Conservation (phyloP, 2,329 filamentous ascomycete species). For the Colletotrichum simmondsii region DNA sequence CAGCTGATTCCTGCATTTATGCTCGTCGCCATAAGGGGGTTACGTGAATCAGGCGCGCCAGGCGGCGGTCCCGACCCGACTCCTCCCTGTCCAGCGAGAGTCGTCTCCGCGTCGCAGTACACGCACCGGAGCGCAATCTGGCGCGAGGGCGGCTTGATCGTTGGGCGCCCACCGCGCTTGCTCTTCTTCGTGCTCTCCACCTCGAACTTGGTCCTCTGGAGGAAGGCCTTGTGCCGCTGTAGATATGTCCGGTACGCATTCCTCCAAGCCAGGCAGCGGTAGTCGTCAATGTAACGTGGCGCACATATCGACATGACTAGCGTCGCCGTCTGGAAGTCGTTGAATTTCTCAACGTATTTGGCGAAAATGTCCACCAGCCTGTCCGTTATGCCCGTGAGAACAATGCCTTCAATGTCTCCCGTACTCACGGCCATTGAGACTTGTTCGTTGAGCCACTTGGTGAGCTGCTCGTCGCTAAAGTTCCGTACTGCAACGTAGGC, state of each 20-base stretch:
- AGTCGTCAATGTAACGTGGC: constrained; percentile 81
- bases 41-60: constrained; percentile 48
- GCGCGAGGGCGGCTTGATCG: constrained; percentile 71
- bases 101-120: constrained; percentile 76
- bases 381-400: constrained; percentile 82
- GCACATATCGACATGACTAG: constrained; percentile 79
- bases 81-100: constrained; percentile 31
- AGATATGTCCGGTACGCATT: constrained; percentile 77
- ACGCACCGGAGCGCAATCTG: constrained; percentile 82
- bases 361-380: constrained; percentile 79
- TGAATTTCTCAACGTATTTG: constrained; percentile 78
- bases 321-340: constrained; percentile 83
- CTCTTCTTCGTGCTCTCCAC: constrained; percentile 79
- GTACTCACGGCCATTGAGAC: constrained; percentile 69
- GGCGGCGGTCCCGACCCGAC: constrained; percentile 29
- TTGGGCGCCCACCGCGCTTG: constrained; percentile 71
- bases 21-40: constrained; percentile 67
- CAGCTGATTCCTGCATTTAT: constrained; percentile 72
- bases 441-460: constrained; percentile 75
- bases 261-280: constrained; percentile 80
- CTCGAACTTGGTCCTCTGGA: constrained; percentile 81
- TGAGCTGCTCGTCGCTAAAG: constrained; percentile 70
- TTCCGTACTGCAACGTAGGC: constrained; percentile 78
- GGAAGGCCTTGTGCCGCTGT: constrained; percentile 78
- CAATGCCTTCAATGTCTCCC: constrained; percentile 81